Evolutionary conservation across 352 stramenopile genomes (phyloP), one percentile per base, ranked within the genome.

Genomic region (Globisporangium alternatum): DNA sequence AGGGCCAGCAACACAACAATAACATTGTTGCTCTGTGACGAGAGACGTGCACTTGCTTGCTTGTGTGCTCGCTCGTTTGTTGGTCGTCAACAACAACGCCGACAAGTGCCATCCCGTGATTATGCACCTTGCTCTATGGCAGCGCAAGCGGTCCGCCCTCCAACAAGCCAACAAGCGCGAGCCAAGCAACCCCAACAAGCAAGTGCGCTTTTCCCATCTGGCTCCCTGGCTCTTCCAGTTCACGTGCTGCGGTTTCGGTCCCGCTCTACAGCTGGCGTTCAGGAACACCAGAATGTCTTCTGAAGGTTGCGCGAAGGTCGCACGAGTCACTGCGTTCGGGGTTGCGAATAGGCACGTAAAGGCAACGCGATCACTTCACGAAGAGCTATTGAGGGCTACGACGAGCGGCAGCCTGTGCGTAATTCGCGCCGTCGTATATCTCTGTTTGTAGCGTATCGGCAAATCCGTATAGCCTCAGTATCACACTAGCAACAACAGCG

Each of bases 221-320:
- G 6, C 15, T 21, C 19, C 17, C 51, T 35, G 51, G 51, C 51
- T 57, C 51, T 57, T 30, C 43, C 3, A 13, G 39, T 45, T 45
- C 39, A 48, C 17, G 5, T 48, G 43, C 43, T 17, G 19, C 43
- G 19, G 4, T n/a, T 48, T 48, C 28, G 49, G 25, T 39, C 49
- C 28, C 28, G 51, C 51, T 57, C 51, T 57, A 21, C 51, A 57
- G 51, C 51, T 57, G 51, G 51, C 21, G 28, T 9, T 43, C 28
- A 43, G 51, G 51, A 57, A 57, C 28, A 5, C 31, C 15, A 41
- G 3, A 25, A 39, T 56, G 49, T 56, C 49, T 15, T 33, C 25
- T 5, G 48, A 54, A 54, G 0, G 47, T 51, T 10, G 19, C 19
- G 22, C 1, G 47, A 54, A 54, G 22, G 47, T 56, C 5, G 49